These are phyloP conservation scores for Ampelocalamus luodianensis DNA, from an alignment of 176 grass and related monocot genomes.

Conservation along the genomic window DNA sequence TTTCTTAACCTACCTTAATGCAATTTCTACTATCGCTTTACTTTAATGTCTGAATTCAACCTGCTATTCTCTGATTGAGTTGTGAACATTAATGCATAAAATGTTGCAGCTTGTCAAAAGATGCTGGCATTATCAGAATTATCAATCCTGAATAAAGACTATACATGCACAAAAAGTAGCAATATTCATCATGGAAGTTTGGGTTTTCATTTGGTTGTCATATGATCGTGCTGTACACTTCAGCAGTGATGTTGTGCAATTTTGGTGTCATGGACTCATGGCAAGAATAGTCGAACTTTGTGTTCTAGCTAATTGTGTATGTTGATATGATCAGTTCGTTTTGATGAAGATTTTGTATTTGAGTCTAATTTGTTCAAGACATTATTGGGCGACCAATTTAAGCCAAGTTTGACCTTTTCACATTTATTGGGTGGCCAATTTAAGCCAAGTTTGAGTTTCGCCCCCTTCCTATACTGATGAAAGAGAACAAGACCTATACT, in stretches of 20 bases:
- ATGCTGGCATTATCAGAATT: not conserved
- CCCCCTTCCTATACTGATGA: not conserved
- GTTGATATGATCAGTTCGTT: not conserved
- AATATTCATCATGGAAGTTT: not conserved
- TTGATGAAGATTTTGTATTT: not conserved
- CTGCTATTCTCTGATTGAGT: not conserved
- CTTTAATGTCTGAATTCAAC: not conserved
- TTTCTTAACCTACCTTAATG: not conserved
- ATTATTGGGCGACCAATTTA: conserved; percentile 9
- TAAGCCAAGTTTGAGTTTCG: not conserved
- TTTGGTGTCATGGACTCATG: not conserved
- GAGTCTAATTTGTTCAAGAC: not conserved
- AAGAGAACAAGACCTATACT: not conserved
- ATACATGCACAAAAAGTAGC: not conserved
- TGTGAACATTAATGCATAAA: not conserved
- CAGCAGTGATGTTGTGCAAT: not conserved
- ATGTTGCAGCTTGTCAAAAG: conserved; percentile 1
- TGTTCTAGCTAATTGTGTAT: not conserved
- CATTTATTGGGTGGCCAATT: conserved; percentile 1
- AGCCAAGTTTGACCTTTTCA: not conserved
- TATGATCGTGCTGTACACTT: conserved; percentile 13
- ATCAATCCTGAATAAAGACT: not conserved
- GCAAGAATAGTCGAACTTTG: not conserved
- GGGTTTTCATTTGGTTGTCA: not conserved
- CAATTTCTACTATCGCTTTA: not conserved